phyloP scores from a whole-genome alignment of 805 yeast genomes.

The Blastobotrys chiropterorum region DNA sequence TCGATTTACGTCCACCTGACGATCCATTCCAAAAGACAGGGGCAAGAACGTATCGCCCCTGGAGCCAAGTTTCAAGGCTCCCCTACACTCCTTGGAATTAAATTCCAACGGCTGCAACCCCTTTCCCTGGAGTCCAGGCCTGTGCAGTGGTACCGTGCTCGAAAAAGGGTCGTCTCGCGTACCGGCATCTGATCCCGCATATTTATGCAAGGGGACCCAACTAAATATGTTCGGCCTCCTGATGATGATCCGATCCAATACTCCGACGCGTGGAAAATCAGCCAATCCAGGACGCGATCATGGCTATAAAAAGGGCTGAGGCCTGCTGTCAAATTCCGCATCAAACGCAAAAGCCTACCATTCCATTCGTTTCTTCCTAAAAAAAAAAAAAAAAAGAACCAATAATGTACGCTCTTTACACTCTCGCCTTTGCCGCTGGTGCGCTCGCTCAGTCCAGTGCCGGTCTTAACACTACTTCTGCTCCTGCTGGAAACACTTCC shows the following conservation, averaged over 20 bases:
- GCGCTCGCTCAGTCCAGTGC: neutral
- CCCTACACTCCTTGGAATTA: too few species aligned
- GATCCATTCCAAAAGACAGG: too few species aligned
- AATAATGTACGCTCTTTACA: neutral
- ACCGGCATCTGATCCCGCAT: neutral
- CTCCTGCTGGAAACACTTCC: neutral
- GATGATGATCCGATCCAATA: neutral
- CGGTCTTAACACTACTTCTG: neutral
- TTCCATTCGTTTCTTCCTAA: neutral
- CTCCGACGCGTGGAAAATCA: neutral
- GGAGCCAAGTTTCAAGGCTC: too few species aligned
- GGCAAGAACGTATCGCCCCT: too few species aligned
- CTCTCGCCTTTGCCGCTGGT: neutral
- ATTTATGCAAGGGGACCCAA: neutral
- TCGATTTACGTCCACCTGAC: too few species aligned
- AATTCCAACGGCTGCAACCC: too few species aligned
- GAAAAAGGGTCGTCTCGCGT: too few species aligned
- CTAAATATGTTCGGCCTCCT: neutral
- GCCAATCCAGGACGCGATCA: neutral
- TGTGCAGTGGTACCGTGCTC: too few species aligned
- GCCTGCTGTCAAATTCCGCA: neutral
- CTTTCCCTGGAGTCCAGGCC: neutral
- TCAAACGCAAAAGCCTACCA: too few species aligned
- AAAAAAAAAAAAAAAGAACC: neutral
- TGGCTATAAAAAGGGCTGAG: neutral